Percentiles rank a stretch among this genome's conserved stretches.
Conservation (phyloP, 768 basidiomycete genomes). For the Phaeolepiota aurea region DNA sequence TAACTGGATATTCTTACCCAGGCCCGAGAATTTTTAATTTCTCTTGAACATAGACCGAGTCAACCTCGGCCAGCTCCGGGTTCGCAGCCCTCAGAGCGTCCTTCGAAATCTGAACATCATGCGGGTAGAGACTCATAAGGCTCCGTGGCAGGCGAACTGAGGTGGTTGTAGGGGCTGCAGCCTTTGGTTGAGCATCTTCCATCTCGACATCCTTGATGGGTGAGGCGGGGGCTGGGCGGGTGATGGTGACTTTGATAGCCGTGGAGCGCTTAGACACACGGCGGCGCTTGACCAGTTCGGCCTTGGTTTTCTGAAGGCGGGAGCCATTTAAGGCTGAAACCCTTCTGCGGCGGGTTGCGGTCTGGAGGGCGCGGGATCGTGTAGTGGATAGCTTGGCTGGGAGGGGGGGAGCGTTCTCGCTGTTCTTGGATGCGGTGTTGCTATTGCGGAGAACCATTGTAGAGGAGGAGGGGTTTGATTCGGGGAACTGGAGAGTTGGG, state of each 20-base stretch:
- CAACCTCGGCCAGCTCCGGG: conserved; percentile 36
- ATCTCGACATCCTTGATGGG: conserved; percentile 22
- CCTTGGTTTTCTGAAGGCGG: conserved; percentile 21
- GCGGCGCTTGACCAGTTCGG: conserved; percentile 31
- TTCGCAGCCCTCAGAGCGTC: conserved; percentile 42
- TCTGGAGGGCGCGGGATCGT: conserved; percentile 13
- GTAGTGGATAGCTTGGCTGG: conserved; percentile 10
- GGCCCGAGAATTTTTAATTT: conserved; percentile 35
- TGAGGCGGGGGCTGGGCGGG: conserved; percentile 3
- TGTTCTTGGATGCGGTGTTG: conserved; percentile 9
- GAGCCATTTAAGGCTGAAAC: conserved; percentile 18
- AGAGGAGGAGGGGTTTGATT: background rate
- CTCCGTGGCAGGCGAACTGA: conserved; percentile 38
- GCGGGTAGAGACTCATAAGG: conserved; percentile 36
- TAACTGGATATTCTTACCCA: conserved; percentile 28
- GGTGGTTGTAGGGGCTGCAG: conserved; percentile 16
- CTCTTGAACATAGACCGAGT: conserved; percentile 46
- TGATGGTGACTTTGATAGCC: conserved; percentile 19
- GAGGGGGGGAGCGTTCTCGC: conserved; percentile 9
- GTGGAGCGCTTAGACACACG: conserved; percentile 12
- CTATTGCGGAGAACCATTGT: conserved; percentile 20
- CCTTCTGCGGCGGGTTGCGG: conserved; percentile 30
- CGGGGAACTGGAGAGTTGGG: background rate
- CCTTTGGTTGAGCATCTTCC: conserved; percentile 15
- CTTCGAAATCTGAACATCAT: conserved; percentile 33